Evolutionary conservation across 2,329 filamentous ascomycete genomes (phyloP), one percentile per base, ranked within the genome.

Genomic region (Coniella vitis): DNA sequence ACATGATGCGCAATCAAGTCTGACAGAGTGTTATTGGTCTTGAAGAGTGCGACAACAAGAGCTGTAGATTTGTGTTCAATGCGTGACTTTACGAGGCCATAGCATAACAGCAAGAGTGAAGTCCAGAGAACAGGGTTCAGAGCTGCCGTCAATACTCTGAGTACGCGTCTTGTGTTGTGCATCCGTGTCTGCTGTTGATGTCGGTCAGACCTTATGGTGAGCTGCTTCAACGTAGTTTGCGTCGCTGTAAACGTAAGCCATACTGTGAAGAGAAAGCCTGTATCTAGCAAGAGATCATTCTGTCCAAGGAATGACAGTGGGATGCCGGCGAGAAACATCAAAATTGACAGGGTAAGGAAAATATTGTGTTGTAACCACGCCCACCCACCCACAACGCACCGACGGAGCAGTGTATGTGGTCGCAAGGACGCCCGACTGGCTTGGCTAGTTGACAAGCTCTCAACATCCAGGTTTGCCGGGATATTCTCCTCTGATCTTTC

Each of bases 71-170:
- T 46, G 42, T 39, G 21, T 40, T 55, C 57, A n/a, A 57, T 50
- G 37, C 51, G 14, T 55, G 59, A n/a, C 55, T 73, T 74, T 46
- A 61, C 55, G 3, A 67, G 61, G 2, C 66, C 64, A 57, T 75
- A 77, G 21, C 61, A 68, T 21, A 68, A 67, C 61, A 73, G 68
- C 31, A 63, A 54, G 7, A 75, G 61, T 0, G 72, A 73, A 2
- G 70, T 73, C 49, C 69, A 61, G 12, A 78, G 63, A 1, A 78
- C 73, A 0, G 74, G 67, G 46, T 77, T 76, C 52, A 71, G 64
- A 2, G 70, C 54, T 0, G 70, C 73, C 2, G 65, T 61, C 3
- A 73, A 44, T 2, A 45, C 40, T 8, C 37, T 22, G 19, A 65
- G 45, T 4, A 54, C 57, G 19, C 56, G 62, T 29, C 25, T 10